Evolutionary conservation across 2,329 filamentous ascomycete species (phyloP), one percentile per base, ranked within the genome.

Genomic region (Ceratocystis lukuohia): DNA sequence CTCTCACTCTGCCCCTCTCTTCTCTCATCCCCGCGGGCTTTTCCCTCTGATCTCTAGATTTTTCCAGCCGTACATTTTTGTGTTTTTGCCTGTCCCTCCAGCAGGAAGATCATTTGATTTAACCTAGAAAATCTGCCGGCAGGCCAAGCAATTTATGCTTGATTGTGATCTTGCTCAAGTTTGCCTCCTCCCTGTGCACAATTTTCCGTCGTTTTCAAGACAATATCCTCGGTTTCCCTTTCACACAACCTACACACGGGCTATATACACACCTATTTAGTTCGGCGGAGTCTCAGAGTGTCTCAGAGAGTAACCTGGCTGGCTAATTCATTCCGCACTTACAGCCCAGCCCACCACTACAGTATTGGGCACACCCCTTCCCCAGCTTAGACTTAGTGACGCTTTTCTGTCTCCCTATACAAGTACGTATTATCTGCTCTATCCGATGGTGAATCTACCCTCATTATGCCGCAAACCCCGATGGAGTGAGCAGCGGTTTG

Each of bases 211-310:
- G 7, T 59, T 59, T 59, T 30, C 33, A 59, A 12, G 30, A 25
- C 48, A 53, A 5, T n/a, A 41, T 59, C 17, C 56, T 37, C 25
- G n/a, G 17, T 15, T 30, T 17, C 56, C 56, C 17, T 30, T 22
- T 30, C 28, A 10, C n/a, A 10, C 48, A 3, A 10, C 8, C 12
- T 6, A 50, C 46, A 50, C 46, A 12, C 46, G n/a, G n/a, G 7
- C n/a, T 50, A 50, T 28, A 30, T 57, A 59, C 28, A 59, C n/a
- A 59, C 56, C 30, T 59, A 1, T 7, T 33, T 59, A 25, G 15
- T 12, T 20, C 33, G 30, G 56, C n/a, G 12, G 56, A n/a, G 56
- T 59, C 56, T 59, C 56, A 59, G 56, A 33, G 56, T 59, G 56
- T 59, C 56, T 59, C 17, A 10, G 17, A 59, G 17, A 59, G 17